Base-by-base conservation (phyloP, 306 rosid species). In the Glycine soja region DNA sequence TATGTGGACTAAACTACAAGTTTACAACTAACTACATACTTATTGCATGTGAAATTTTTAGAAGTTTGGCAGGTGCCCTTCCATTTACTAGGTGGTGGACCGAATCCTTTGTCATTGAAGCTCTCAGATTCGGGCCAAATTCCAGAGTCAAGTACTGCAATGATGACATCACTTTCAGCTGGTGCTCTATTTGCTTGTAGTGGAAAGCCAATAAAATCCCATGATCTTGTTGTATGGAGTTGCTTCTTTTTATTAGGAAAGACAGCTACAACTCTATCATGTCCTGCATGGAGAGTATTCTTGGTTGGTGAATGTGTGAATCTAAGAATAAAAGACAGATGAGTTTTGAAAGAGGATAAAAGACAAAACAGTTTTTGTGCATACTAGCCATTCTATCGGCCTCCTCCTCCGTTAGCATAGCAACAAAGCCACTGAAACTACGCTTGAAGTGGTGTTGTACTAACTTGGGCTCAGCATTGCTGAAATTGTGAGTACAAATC, bases 41-140 rank as follows among this genome's bases (percentile, higher is more conserved):
- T 87, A 48, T 87, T 89, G 76, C 92, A 89, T 40, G 78, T 76
- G 53, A 87, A 83, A 78, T 90, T 86, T 30, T 36, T 36, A 13
- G 81, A 13, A 34, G 70, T 58, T 80, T 82, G 68, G 42, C 93
- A 90, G 4, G 46, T 34, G 24, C 94, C 92, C 71, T 81, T 90
- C 94, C 94, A 90, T 83, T 83, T 90, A 10, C 57, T 40, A 0
- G 90, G 94, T 51, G 89, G 89, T n/a, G 92, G 90, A 48, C 90
- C 80, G 2, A 61, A 81, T 14, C 90, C 88, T 40, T 59, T 51
- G 43, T 81, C 94, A 34, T 24, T 79, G 54, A 90, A 90, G 64
- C 92, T 90, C 0, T 68, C 61, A 36, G 85, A 74, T 48, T 88
- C 88, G 2, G 91, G 90, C 94, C 94, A 90, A 45, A 86, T 72